phyloP scores from a whole-genome alignment of 805 yeast genomes.

The Myxozyma sirexii region DNA sequence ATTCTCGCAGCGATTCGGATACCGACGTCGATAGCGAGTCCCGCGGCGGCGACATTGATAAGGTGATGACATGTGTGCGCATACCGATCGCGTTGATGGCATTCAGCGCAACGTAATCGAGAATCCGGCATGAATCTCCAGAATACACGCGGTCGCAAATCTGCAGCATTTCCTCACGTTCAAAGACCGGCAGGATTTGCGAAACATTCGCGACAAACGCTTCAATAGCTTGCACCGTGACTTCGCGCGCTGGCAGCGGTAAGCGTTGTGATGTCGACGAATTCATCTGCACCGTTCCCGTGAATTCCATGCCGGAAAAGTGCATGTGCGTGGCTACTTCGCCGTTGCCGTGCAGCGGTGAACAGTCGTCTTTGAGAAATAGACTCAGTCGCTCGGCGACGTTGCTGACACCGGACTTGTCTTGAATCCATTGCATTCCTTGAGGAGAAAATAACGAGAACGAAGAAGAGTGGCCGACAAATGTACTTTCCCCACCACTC shows the following conservation, averaged over 20 bases:
- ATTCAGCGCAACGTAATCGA: constrained; percentile 22
- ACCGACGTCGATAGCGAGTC: neutral
- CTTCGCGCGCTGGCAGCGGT: neutral
- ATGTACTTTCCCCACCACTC: constrained; percentile 16
- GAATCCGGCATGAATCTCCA: constrained; percentile 7
- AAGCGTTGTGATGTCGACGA: neutral
- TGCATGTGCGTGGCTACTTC: too few species aligned
- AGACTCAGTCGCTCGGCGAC: constrained; percentile 7
- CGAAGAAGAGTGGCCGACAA: constrained; percentile 29
- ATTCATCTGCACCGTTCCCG: too few species aligned
- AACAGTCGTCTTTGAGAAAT: neutral
- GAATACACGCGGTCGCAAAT: constrained; percentile 16
- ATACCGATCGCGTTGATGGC: constrained; percentile 27
- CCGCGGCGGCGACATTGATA: neutral
- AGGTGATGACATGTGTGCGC: constrained; percentile 5
- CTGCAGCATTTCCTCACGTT: constrained; percentile 12
- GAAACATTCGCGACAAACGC: constrained; percentile 2
- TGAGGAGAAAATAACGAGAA: constrained; percentile 32
- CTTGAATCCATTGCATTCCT: constrained; percentile 35
- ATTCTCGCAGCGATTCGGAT: neutral
- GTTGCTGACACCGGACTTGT: constrained; percentile 24
- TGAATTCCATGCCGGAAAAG: too few species aligned
- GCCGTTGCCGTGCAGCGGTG: too few species aligned
- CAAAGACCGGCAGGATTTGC: constrained; percentile 18
- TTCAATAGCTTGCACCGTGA: neutral